These are phyloP conservation scores for Dendrobium officinale DNA, from an alignment of 106 monocot species.

Conservation along the genomic window DNA sequence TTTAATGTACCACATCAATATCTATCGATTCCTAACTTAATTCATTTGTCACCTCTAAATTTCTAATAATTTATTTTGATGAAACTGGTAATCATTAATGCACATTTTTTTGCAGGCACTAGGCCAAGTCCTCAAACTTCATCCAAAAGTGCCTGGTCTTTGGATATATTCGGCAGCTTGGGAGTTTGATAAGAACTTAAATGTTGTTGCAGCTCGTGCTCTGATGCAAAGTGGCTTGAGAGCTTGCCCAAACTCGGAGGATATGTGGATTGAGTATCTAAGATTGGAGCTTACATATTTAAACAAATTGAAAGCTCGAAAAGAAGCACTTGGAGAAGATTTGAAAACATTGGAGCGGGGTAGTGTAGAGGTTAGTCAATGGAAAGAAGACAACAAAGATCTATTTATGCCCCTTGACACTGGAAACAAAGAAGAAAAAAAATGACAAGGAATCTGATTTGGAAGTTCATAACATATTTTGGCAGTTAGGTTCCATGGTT, in stretches of 20 bases:
- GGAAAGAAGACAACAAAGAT: slow-evolving; percentile 75
- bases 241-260: slow-evolving; percentile 71
- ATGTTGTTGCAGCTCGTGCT: slow-evolving; percentile 77
- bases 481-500: slow-evolving; percentile 41
- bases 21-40: too few species aligned
- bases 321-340: slow-evolving; percentile 63
- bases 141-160: slow-evolving; percentile 83
- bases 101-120: slow-evolving; percentile 33
- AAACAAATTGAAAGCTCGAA: slow-evolving; percentile 80
- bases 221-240: slow-evolving; percentile 92
- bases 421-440: slow-evolving; percentile 26
- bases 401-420: slow-evolving; percentile 51
- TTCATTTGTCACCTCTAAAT: background rate
- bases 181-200: slow-evolving; percentile 91
- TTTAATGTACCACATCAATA: too few species aligned
- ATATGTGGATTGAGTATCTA: slow-evolving; percentile 92
- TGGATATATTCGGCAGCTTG: slow-evolving; percentile 97
- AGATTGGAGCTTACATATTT: slow-evolving; percentile 95
- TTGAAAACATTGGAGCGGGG: slow-evolving; percentile 16
- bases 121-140: slow-evolving; percentile 67
- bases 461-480: slow-evolving; percentile 36
- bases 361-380: slow-evolving; percentile 19
- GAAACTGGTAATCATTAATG: background rate
- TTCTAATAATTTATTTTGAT: background rate
- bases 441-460: slow-evolving; percentile 16